Conservation (phyloP, 192 early-diverging fungal genomes). For the Mortierella alpina region DNA sequence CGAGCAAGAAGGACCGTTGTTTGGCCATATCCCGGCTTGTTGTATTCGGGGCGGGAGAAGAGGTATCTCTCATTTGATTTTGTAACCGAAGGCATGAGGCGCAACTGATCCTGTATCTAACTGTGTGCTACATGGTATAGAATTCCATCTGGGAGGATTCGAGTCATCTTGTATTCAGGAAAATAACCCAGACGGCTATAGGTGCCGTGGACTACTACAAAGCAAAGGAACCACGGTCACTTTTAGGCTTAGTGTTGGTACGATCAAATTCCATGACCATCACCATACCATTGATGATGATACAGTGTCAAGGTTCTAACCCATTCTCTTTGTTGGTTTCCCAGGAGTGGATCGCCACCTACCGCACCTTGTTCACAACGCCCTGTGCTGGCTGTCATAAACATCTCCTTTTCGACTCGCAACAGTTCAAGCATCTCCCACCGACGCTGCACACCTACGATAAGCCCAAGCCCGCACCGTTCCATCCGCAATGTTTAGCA, state of each 20-base stretch:
- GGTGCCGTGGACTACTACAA: constrained; percentile 51
- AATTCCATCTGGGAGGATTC: constrained; percentile 51
- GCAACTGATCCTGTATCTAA: not conserved
- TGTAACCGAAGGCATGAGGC: not conserved
- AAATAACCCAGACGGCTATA: constrained; percentile 51
- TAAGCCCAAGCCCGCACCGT: constrained; percentile 13
- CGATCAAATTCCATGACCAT: not conserved
- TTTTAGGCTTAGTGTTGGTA: constrained; percentile 52
- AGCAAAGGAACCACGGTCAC: constrained; percentile 25
- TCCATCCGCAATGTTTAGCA: constrained; percentile 33
- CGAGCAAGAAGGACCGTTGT: constrained; percentile 28
- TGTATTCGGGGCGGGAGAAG: constrained; percentile 41
- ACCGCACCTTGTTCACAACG: constrained; percentile 48
- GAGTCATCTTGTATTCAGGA: constrained; percentile 55
- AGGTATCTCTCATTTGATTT: constrained; percentile 19
- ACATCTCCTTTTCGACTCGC: constrained; percentile 58
- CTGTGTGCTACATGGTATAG: not conserved
- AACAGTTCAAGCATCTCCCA: constrained; percentile 61
- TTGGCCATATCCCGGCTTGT: constrained; percentile 33
- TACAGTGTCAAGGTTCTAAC: not conserved
- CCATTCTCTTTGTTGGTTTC: not conserved
- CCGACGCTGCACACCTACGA: constrained; percentile 55
- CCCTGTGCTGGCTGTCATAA: constrained; percentile 56
- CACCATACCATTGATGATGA: not conserved
- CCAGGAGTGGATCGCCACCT: constrained; percentile 56